These are phyloP conservation scores for Pseudomicrostroma phylloplanum DNA, from an alignment of 1,284 basidiomycete genomes.

Conservation along the genomic window DNA sequence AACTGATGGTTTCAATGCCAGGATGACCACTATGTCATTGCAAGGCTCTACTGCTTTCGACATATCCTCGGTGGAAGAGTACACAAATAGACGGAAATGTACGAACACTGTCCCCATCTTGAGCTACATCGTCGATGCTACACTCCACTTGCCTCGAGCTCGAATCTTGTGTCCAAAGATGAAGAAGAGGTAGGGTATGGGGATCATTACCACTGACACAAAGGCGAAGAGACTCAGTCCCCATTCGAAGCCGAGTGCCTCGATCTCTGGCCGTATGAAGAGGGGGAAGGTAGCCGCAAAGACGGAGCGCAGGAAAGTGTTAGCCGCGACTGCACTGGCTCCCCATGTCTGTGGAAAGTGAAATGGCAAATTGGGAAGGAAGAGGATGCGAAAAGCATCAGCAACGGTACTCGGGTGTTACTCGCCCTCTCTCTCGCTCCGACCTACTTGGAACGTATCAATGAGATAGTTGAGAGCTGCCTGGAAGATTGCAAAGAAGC, in stretches of 20 bases:
- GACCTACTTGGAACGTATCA: constrained; percentile 4
- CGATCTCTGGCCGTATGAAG: constrained; percentile 8
- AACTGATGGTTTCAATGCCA: too few species aligned
- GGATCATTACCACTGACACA: constrained; percentile 7
- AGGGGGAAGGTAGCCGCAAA: neutral
- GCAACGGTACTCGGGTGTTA: constrained; percentile 5
- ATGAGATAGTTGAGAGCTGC: constrained; percentile 5
- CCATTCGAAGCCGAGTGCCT: constrained; percentile 12
- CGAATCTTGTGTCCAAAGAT: constrained; percentile 9
- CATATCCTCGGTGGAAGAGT: too few species aligned
- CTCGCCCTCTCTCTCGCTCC: neutral
- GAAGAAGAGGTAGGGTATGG: constrained; percentile 15
- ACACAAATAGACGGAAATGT: too few species aligned
- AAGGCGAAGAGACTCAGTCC: constrained; percentile 13
- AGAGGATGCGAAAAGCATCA: constrained; percentile 8
- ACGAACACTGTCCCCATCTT: too few species aligned
- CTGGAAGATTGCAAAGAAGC: constrained; percentile 3
- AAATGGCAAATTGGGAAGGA: too few species aligned
- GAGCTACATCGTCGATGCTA: too few species aligned
- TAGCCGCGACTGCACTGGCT: neutral
- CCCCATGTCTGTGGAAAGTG: neutral
- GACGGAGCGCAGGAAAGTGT: constrained; percentile 3
- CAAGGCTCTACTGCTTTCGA: too few species aligned
- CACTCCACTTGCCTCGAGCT: constrained; percentile 3
- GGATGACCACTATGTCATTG: too few species aligned